Evolutionary conservation across 225 moss, liverwort and hornwort genomes (phyloP).

Genomic region (Lunularia cruciata): DNA sequence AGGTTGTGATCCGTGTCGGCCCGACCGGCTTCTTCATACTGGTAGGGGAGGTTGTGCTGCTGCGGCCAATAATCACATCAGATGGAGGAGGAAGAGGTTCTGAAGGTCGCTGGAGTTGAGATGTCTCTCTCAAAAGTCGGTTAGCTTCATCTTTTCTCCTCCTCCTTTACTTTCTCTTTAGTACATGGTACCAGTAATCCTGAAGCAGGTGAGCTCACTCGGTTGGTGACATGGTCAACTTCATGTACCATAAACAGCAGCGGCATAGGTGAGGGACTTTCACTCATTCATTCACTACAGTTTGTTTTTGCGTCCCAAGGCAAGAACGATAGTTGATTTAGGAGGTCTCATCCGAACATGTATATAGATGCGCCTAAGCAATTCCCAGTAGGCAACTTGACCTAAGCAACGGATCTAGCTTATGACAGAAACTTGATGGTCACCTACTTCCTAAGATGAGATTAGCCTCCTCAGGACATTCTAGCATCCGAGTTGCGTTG

Average conservation of each 20-base stretch:
- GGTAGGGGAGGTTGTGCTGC: not conserved
- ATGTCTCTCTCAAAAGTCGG: not conserved
- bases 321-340: no score
- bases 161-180: no score
- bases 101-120: not conserved
- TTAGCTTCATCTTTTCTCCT: not conserved
- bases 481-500: not conserved
- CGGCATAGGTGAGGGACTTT: no score
- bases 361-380: no score
- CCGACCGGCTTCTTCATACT: constrained; percentile 2
- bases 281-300: no score
- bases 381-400: no score
- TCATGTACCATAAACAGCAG: not conserved
- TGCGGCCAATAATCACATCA: not conserved
- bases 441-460: not conserved
- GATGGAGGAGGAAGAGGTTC: not conserved
- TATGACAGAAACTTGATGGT: not conserved
- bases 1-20: constrained; percentile 1
- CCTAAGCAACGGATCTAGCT: not conserved
- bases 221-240: not conserved
- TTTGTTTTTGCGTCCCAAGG: no score
- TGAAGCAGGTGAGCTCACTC: not conserved
- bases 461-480: not conserved
- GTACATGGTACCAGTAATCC: not conserved
- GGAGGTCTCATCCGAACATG: no score